Evolutionary conservation across 768 basidiomycete species (phyloP), one percentile per base, ranked within the genome.

Genomic region (Clitopilus passeckerianus): DNA sequence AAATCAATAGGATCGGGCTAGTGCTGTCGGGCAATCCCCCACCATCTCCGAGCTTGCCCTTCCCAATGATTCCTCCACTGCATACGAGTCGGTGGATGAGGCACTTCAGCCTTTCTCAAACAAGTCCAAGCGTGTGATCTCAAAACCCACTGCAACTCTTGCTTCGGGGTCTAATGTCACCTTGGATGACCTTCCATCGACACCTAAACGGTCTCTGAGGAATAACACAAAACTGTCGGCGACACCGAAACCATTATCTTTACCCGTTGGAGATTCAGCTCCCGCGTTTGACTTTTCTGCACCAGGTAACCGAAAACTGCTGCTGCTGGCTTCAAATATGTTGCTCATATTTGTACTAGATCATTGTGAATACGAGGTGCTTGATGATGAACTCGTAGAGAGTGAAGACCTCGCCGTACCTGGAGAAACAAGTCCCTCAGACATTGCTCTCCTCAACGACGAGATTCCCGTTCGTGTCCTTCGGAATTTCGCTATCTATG

Each of bases 381-480:
- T 57, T 10, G 65, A 68, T 18, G 70, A 74, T 53, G 74, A 75
- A 46, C 58, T 77, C 16, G 60, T 71, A 14, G 83, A 82, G 59
- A 76, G 75, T 6, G 70, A 71, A 12, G 67, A 76, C 52, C 61
- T 83, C 14, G 65, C 71, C n/a, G 65, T 85, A 24, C 70, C 71
- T 24, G 79, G 79, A 30, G 84, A 85, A 69, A 71, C 69, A 0
- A 58, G 63, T 24, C 60, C 61, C 2, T 59, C 62, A 6, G 68
- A 70, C 0, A 60, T 56, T 22, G 34, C 41, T 37, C 53, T 56
- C 41, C 67, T 68, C 34, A 75, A 76, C 16, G 65, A 67, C 6
- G 74, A 75, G 7, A 62, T 87, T 33, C 89, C 89, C 14, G 74
- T 90, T 46, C 81, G 89, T 6, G 62, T 78, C 0, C 73, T 90